These are phyloP conservation scores for Handroanthus guayacan DNA, from an alignment of 257 asterid genomes.

Conservation along the genomic window DNA sequence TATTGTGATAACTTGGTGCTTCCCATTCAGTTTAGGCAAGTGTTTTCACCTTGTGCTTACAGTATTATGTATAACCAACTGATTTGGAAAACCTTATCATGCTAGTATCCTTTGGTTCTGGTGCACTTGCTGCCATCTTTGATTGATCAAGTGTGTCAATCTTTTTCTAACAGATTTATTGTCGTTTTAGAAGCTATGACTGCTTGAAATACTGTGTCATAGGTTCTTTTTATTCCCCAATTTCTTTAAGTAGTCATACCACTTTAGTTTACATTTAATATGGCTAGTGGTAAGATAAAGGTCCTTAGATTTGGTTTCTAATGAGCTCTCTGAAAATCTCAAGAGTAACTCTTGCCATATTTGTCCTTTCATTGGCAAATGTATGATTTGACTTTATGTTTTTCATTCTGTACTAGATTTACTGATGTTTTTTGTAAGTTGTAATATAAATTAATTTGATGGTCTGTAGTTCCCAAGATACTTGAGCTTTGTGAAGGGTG, in stretches of 20 bases:
- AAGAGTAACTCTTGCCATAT: neutral
- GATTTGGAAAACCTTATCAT: neutral
- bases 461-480: constrained; percentile 72
- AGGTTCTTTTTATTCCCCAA: neutral
- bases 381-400: neutral
- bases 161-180: neutral
- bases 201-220: neutral
- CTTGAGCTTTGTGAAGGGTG: constrained; percentile 77
- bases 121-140: neutral
- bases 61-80: neutral
- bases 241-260: neutral
- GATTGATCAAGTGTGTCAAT: neutral
- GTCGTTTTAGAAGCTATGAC: neutral
- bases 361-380: neutral
- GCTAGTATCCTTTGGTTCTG: neutral
- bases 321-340: neutral
- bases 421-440: no score
- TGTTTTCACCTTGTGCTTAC: neutral
- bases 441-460: constrained; percentile 35
- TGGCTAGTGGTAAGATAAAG: neutral
- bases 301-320: neutral
- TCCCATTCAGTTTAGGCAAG: neutral
- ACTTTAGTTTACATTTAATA: no score
- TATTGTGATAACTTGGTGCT: neutral
- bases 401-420: neutral